These are phyloP conservation scores for Rusavskia elegans DNA, from an alignment of 495 filamentous ascomycete genomes.

Conservation along the genomic window DNA sequence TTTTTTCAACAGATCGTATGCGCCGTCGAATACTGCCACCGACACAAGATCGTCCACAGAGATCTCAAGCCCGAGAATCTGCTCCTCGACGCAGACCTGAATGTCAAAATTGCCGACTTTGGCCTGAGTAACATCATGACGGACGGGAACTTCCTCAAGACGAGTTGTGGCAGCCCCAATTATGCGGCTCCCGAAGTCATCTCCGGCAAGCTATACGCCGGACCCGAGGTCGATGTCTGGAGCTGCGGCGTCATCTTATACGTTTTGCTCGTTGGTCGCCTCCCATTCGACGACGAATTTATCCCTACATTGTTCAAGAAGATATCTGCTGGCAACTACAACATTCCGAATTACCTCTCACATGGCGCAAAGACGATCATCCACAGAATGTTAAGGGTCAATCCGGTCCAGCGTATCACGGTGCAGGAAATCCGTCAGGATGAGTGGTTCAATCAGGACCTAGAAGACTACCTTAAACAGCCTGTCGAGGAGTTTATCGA, in stretches of 20 bases:
- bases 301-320: conserved; percentile 77
- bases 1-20: conserved; percentile 99
- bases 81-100: conserved; percentile 79
- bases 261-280: conserved; percentile 74
- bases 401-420: conserved; percentile 82
- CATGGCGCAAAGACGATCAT: conserved; percentile 75
- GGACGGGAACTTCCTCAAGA: conserved; percentile 96
- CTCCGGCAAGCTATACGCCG: conserved; percentile 91
- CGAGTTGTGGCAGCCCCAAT: conserved; percentile 94
- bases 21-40: conserved; percentile 95
- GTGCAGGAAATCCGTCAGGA: conserved; percentile 88
- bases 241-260: conserved; percentile 98
- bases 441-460: conserved; percentile 80
- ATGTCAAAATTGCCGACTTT: conserved; percentile 98
- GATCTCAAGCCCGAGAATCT: conserved; percentile 97
- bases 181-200: conserved; percentile 98
- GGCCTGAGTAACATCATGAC: conserved; percentile 99
- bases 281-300: conserved; percentile 97
- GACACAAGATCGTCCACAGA: conserved; percentile 96
- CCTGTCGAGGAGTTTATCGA: conserved; percentile 89
- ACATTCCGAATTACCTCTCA: conserved; percentile 74
- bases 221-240: conserved; percentile 97
- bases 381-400: conserved; percentile 84
- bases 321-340: conserved; percentile 79
- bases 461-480: conserved; percentile 71